These are phyloP conservation scores for Hyaloscypha variabilis DNA, from an alignment of 495 filamentous ascomycete genomes.

Conservation along the genomic window DNA sequence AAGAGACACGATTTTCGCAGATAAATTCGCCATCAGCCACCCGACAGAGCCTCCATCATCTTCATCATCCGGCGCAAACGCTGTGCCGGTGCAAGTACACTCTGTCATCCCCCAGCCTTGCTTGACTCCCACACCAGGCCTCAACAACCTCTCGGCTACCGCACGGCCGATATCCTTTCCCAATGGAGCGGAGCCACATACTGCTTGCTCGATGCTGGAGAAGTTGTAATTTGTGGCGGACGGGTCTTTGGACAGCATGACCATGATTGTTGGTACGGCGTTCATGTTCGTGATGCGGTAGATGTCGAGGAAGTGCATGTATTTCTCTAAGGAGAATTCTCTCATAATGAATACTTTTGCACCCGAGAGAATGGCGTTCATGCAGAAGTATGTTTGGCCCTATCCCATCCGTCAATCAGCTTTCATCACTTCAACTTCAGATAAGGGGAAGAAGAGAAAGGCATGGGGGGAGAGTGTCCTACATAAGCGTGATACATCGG, in stretches of 20 bases:
- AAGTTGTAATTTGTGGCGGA: slow-evolving; percentile 43
- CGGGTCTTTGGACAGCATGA: slow-evolving; percentile 44
- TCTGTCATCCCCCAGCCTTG: slow-evolving; percentile 49
- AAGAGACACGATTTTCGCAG: slow-evolving; percentile 70
- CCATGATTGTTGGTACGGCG: slow-evolving; percentile 52
- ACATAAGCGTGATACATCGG: slow-evolving; percentile 43
- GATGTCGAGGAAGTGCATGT: slow-evolving; percentile 74
- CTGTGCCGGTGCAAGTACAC: slow-evolving; percentile 45
- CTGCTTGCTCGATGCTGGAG: slow-evolving; percentile 56
- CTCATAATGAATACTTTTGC: slow-evolving; percentile 70
- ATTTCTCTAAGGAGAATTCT: slow-evolving; percentile 79
- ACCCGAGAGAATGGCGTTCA: slow-evolving; percentile 62
- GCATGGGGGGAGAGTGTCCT: slow-evolving; percentile 48
- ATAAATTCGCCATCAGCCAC: slow-evolving; percentile 73
- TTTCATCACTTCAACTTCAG: too few relatives aligned
- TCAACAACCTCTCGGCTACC: slow-evolving; percentile 28
- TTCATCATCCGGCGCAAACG: slow-evolving; percentile 45
- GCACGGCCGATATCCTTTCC: slow-evolving; percentile 54
- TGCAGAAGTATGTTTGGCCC: slow-evolving; percentile 63
- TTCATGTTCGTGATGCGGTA: slow-evolving; percentile 36
- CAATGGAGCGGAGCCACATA: slow-evolving; percentile 79
- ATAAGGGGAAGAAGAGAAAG: slow-evolving; percentile 64
- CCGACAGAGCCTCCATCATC: slow-evolving; percentile 62
- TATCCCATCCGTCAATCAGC: slow-evolving; percentile 69
- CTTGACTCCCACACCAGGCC: slow-evolving; percentile 43